Conservation (phyloP, 129 eudicot species). For the Lactuca sativa region DNA sequence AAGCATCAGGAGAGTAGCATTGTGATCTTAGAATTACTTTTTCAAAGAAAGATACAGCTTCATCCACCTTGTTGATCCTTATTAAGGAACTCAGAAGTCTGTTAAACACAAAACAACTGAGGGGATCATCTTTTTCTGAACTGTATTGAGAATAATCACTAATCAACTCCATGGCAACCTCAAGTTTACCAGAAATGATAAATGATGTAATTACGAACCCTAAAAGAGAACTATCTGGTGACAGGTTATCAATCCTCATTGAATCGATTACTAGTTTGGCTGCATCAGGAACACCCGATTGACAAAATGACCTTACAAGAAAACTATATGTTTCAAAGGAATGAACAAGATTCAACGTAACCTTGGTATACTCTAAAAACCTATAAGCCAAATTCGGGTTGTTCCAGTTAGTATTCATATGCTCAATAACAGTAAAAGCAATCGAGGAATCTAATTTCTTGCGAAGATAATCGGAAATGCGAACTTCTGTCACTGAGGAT, state of each 20-base stretch:
- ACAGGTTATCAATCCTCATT: constrained; percentile 61
- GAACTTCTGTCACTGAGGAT: constrained; percentile 35
- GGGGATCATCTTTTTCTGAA: constrained; percentile 26
- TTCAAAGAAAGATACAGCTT: constrained; percentile 65
- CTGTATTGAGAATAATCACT: constrained; percentile 35
- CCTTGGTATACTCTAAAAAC: constrained; percentile 60
- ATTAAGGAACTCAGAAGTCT: constrained; percentile 64
- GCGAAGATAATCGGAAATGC: constrained; percentile 49
- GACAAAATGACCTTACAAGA: constrained; percentile 60
- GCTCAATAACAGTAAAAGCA: constrained; percentile 52
- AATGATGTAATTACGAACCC: constrained; percentile 45
- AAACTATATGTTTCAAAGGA: constrained; percentile 49
- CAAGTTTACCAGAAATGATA: constrained; percentile 53
- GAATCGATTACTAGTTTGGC: constrained; percentile 50
- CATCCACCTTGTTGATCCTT: constrained; percentile 49
- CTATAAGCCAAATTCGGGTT: constrained; percentile 57
- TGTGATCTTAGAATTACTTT: constrained; percentile 49
- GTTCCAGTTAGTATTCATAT: constrained; percentile 33
- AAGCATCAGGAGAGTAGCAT: constrained; percentile 48
- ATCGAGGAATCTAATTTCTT: constrained; percentile 42
- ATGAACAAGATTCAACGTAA: constrained; percentile 57
- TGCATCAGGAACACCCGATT: constrained; percentile 53
- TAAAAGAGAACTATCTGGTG: constrained; percentile 38
- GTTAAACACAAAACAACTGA: constrained; percentile 51
- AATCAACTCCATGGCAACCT: constrained; percentile 54